phyloP scores from a whole-genome alignment of 257 asterid species.

The Fraxinus excelsior region DNA sequence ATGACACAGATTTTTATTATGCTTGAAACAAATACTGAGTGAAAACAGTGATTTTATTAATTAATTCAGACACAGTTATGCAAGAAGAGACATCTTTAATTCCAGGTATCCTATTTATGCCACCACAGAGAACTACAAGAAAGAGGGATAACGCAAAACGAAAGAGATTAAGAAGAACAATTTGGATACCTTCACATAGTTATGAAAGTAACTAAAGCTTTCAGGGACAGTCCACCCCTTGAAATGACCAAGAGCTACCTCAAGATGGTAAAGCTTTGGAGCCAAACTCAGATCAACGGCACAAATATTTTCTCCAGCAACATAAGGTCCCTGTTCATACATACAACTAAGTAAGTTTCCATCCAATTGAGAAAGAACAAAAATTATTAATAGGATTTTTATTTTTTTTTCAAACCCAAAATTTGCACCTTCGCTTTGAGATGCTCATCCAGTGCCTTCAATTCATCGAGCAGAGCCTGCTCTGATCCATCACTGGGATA shows the following conservation, averaged over 20 bases:
- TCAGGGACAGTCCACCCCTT: constrained; percentile 72
- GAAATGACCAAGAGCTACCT: constrained; percentile 70
- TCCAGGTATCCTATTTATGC: not conserved
- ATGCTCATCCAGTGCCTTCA: constrained; percentile 74
- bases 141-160: not conserved
- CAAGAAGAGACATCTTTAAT: not conserved
- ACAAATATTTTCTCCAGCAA: constrained; percentile 56
- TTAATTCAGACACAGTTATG: not conserved
- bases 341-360: not conserved
- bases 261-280: constrained; percentile 73
- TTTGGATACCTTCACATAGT: constrained; percentile 54
- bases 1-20: too few relatives aligned
- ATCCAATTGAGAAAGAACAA: not conserved
- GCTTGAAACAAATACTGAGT: not conserved
- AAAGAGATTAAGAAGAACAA: not conserved
- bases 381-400: too few relatives aligned
- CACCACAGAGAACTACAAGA: not conserved
- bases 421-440: constrained; percentile 58
- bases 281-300: constrained; percentile 79
- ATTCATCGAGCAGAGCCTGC: constrained; percentile 61
- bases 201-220: constrained; percentile 53
- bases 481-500: constrained; percentile 72
- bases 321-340: constrained; percentile 57
- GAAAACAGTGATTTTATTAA: not conserved
- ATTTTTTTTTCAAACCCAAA: not conserved